Evolutionary conservation across 192 early-diverging fungal genomes (phyloP).

Genomic region (Coemansia sp.): DNA sequence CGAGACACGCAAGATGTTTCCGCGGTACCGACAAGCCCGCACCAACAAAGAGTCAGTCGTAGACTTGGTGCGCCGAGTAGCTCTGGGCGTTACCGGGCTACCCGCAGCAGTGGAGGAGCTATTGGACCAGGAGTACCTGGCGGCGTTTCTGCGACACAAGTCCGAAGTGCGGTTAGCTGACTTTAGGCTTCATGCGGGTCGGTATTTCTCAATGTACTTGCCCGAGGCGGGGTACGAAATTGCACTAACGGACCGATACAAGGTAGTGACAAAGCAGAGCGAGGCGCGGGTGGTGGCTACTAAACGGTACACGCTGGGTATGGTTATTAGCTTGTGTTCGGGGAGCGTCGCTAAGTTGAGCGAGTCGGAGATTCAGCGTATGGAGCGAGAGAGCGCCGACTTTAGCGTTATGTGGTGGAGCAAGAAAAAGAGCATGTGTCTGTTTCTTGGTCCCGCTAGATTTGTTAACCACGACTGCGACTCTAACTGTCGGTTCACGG

Average conservation of each 20-base stretch:
- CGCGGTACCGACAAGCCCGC: constrained; percentile 32
- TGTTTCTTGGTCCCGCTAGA: constrained; percentile 70
- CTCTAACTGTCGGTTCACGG: constrained; percentile 58
- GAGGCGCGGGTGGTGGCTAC: constrained; percentile 48
- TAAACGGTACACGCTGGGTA: constrained; percentile 29
- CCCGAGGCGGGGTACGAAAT: constrained; percentile 67
- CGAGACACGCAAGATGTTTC: constrained; percentile 48
- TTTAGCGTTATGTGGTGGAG: constrained; percentile 68
- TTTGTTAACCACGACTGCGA: constrained; percentile 78
- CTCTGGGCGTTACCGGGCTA: constrained; percentile 8
- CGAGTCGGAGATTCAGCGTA: constrained; percentile 23
- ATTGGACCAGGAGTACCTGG: constrained; percentile 29
- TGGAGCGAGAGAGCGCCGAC: constrained; percentile 51
- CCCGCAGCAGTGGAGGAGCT: constrained; percentile 29
- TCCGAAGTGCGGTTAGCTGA: constrained; percentile 13
- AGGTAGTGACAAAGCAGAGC: constrained; percentile 24
- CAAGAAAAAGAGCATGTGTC: constrained; percentile 55
- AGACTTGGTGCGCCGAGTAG: constrained; percentile 28
- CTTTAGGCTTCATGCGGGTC: constrained; percentile 50
- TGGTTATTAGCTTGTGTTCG: constrained; percentile 41
- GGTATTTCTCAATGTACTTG: constrained; percentile 67
- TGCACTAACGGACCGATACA: constrained; percentile 58
- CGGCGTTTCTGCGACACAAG: constrained; percentile 39
- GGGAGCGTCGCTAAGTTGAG: constrained; percentile 59
- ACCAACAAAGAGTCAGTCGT: constrained; percentile 3